Base-by-base conservation (phyloP, 1,139 yeast species). In the Yamadazyma mexicana region DNA sequence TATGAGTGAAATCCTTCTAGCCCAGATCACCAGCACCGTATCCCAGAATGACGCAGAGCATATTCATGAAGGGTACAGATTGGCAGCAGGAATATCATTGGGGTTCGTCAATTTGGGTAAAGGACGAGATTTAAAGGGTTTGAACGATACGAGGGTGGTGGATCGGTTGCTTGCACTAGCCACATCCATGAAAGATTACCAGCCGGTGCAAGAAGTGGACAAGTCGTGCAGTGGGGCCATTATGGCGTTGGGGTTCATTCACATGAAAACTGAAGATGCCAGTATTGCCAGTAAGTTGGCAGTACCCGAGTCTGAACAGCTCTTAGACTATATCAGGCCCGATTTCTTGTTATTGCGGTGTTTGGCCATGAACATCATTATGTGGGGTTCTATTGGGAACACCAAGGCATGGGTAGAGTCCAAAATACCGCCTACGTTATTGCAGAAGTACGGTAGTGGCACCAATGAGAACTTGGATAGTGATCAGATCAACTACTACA, bases 51-150 rank as follows among this genome's bases (percentile, higher is more conserved):
- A 82, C 36, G 59, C 66, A 20, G 74, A 69, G 29, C 67, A 75
- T 40, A 73, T 75, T n/a, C 73, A 82, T 57, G 98, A 92, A 59
- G 88, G 95, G 1, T 91, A 92, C 53, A 71, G 95, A 44, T 65
- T 91, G 26, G 87, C 96, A 0, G 92, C 96, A 0, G 98, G 98
- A 0, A 75, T 92, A 34, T 79, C 96, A 0, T 62, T 91, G 18
- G 99, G 99, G 0, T 77, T 82, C 46, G 83, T 91, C n/a, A 89
- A 91, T 54, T 62, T 89, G 27, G 96, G 95, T 1, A 78, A 79
- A 47, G 96, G 95, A 0, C 73, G 75, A 42, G 79, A 77, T 43
- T 63, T 83, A 38, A 67, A 75, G 35, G 84, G 86, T 0, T 62
- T 82, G 32, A 75, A 78, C 49, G 95, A 87, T 55, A 77, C 87